Conservation (phyloP, 805 yeast genomes). For the Blastobotrys terrestris region DNA sequence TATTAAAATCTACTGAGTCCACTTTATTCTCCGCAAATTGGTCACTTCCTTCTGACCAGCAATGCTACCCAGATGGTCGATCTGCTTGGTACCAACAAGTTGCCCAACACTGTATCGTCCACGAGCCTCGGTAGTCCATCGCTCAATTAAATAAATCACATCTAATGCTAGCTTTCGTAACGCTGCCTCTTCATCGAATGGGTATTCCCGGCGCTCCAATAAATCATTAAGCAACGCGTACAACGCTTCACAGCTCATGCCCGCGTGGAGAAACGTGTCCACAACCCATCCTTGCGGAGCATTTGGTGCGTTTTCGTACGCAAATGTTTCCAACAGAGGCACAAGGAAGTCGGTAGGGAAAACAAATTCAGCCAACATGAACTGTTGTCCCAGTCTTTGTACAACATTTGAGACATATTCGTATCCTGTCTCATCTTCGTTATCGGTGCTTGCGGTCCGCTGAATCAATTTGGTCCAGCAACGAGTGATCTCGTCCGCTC, state of each 20-base stretch:
- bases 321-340: conserved; percentile 55
- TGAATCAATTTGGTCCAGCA: conserved; percentile 70
- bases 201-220: conserved; percentile 27
- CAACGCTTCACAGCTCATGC: conserved; percentile 26
- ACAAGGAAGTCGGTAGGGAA: conserved; percentile 73
- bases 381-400: conserved; percentile 51
- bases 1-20: background rate
- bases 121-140: conserved; percentile 19
- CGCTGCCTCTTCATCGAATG: conserved; percentile 25
- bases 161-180: conserved; percentile 24
- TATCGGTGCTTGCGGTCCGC: conserved; percentile 38
- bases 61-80: background rate
- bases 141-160: conserved; percentile 19
- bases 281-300: conserved; percentile 38
- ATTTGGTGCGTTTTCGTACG: conserved; percentile 37
- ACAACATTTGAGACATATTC: conserved; percentile 35
- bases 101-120: conserved; percentile 1
- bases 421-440: conserved; percentile 25
- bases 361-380: conserved; percentile 64
- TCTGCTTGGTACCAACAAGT: background rate
- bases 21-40: background rate
- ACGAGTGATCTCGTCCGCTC: conserved; percentile 70
- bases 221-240: conserved; percentile 25
- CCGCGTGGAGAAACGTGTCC: conserved; percentile 33
- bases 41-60: background rate